Evolutionary conservation across 345 rosid genomes (phyloP).

Genomic region (Euphorbia peplus): DNA sequence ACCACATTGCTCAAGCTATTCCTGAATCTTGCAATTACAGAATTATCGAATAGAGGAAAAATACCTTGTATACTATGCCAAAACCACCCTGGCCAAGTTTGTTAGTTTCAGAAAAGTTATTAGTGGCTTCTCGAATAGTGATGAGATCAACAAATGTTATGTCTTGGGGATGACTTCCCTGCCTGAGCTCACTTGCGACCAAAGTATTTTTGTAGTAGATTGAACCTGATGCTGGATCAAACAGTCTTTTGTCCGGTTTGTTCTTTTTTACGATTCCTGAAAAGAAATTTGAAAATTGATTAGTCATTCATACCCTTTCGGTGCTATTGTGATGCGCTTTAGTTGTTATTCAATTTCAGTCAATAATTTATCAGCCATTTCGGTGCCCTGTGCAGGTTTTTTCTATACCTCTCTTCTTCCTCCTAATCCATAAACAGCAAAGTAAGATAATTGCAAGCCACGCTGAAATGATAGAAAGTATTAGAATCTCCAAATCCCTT

Average conservation of each 20-base stretch:
- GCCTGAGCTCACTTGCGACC: background rate
- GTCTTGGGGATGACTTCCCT: background rate
- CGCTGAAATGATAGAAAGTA: background rate
- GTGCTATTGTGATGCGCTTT: no score
- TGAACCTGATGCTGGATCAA: background rate
- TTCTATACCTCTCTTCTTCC: slow-evolving; percentile 8
- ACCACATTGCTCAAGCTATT: background rate
- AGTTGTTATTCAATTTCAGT: no score
- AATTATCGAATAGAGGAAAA: background rate
- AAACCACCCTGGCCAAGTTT: slow-evolving; percentile 41
- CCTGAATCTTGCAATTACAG: background rate
- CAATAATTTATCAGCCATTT: no score
- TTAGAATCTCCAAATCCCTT: background rate
- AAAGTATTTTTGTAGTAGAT: background rate
- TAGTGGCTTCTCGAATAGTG: slow-evolving; percentile 23
- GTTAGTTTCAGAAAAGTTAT: slow-evolving; percentile 24
- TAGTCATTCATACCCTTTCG: no score
- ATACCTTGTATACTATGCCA: slow-evolving; percentile 39
- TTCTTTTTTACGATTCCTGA: background rate
- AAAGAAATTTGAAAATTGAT: background rate
- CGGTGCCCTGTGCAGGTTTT: background rate
- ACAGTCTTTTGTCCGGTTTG: background rate
- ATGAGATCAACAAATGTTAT: slow-evolving; percentile 9
- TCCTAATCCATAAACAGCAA: slow-evolving; percentile 2
- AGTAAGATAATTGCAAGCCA: background rate